Evolutionary conservation across 2,329 filamentous ascomycete species (phyloP), one percentile per base, ranked within the genome.

Genomic region (Albophoma yamanashiensis): DNA sequence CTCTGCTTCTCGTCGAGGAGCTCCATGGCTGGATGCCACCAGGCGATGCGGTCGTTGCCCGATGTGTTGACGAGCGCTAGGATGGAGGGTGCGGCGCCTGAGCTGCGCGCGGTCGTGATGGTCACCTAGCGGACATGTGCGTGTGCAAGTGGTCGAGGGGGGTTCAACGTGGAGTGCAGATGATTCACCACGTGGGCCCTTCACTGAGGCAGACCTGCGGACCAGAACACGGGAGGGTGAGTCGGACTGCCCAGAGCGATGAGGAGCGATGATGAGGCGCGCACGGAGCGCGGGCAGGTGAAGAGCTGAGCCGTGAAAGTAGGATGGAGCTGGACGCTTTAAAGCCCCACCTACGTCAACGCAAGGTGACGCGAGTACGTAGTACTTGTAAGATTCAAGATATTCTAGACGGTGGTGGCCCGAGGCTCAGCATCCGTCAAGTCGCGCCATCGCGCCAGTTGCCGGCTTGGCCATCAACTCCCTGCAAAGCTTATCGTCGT

Each of bases 1-100:
- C 61, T 61, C 61, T 67, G 65, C 60, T 72, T 68, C 56, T 68
- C 67, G 36, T 71, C 64, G 47, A 67, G 61, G 42, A 67, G 52
- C 57, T 68, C 62, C 71, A 73, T 73, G 40, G 22, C 61, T 34
- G 34, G 9, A 14, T 22, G 40, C 40, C 17, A 22, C 15, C 27
- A 6, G 27, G 27, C 47, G 9, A 36, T 3, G 27, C 27, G 27
- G 27, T n/a, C 47, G 27, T 17, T 36, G 3, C 34, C 27, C 27
- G 3, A 22, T 17, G 27, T 52, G 31, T 36, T 11, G 31, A n/a
- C 2, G 20, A 36, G 50, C 20, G 20, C 31, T 53, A 6, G 20
- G 50, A 2, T 36, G 17, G 31, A 36, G 20, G 47, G 31, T 38
- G 50, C 31, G 14, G 50, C 50, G 50, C 50, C 50, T 36, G 22